phyloP scores from a whole-genome alignment of 176 grass and related monocot genomes.

The Tillandsia leiboldiana region DNA sequence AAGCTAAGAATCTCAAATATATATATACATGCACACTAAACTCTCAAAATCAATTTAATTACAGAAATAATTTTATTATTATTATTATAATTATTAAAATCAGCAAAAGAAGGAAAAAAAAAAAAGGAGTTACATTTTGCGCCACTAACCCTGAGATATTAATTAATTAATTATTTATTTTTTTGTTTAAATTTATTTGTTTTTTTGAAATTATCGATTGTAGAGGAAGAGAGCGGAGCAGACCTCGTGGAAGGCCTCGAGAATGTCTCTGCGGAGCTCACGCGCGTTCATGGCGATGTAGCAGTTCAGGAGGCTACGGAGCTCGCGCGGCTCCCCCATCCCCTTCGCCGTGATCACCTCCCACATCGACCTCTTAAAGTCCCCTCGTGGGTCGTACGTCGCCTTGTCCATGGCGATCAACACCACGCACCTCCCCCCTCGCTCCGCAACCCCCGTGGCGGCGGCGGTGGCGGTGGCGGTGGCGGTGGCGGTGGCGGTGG shows the following conservation, averaged over 20 bases:
- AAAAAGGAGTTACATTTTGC: neutral
- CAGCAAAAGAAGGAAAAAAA: too few species aligned
- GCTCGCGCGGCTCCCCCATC: constrained; percentile 66
- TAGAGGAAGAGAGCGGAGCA: constrained; percentile 58
- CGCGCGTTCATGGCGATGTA: constrained; percentile 72
- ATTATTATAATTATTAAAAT: too few species aligned
- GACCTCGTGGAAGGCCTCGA: constrained; percentile 87
- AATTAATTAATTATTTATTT: too few species aligned
- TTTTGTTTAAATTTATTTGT: too few species aligned
- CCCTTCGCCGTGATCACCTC: constrained; percentile 75
- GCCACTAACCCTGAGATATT: too few species aligned
- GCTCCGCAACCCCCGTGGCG: neutral
- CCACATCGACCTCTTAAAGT: constrained; percentile 61
- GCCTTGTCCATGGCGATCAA: constrained; percentile 63
- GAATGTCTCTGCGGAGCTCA: constrained; percentile 61
- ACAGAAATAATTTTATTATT: too few species aligned
- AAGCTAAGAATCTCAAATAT: too few species aligned
- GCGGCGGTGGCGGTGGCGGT: neutral
- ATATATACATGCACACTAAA: too few species aligned
- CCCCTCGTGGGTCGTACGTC: constrained; percentile 54
- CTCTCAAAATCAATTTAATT: too few species aligned
- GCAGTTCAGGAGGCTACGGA: constrained; percentile 79
- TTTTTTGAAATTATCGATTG: constrained; percentile 1
- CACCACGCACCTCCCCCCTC: constrained; percentile 31
- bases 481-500: neutral